These are phyloP conservation scores for Lactarius evosmus DNA, from an alignment of 768 basidiomycete species.

Conservation along the genomic window DNA sequence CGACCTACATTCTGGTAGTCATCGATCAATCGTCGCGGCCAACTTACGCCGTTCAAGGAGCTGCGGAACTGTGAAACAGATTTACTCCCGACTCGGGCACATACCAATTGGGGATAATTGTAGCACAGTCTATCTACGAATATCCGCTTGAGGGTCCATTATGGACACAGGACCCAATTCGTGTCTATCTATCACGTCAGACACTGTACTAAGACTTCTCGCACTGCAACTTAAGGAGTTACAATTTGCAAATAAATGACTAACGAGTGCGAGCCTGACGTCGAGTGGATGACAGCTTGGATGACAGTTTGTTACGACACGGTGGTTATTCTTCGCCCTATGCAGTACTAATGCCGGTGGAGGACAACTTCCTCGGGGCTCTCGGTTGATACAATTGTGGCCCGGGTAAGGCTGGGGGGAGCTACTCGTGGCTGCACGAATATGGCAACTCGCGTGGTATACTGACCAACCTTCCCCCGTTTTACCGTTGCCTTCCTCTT, in stretches of 20 bases:
- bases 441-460: conserved; percentile 13
- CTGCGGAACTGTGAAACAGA: background rate
- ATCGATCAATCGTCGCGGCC: background rate
- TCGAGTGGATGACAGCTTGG: background rate
- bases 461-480: background rate
- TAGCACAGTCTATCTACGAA: background rate
- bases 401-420: conserved; percentile 8
- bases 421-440: conserved; percentile 10
- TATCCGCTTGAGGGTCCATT: background rate
- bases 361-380: background rate
- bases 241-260: background rate
- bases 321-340: too few relatives aligned
- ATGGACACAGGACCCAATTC: background rate
- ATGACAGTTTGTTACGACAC: background rate
- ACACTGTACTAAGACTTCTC: too few relatives aligned
- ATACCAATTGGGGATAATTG: background rate
- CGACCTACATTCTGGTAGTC: too few relatives aligned
- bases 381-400: too few relatives aligned
- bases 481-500: background rate
- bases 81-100: too few relatives aligned
- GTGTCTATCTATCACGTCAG: background rate
- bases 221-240: background rate
- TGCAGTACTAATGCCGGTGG: background rate
- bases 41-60: background rate
- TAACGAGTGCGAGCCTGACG: too few relatives aligned